These are phyloP conservation scores for Coprinopsis sp. DNA, from an alignment of 768 basidiomycete genomes.

Conservation along the genomic window DNA sequence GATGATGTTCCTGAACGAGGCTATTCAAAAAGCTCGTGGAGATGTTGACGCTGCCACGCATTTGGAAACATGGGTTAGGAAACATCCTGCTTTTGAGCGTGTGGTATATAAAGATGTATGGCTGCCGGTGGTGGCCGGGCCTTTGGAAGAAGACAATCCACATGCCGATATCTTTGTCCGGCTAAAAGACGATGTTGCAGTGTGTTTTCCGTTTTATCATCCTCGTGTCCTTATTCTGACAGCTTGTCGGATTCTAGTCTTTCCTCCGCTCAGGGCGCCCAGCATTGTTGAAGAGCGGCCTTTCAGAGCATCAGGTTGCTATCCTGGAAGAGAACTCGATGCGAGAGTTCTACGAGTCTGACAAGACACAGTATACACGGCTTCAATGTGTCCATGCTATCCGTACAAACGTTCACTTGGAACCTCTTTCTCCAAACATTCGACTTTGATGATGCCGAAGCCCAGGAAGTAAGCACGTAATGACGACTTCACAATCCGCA, in stretches of 20 bases:
- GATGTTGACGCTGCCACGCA: constrained; percentile 38
- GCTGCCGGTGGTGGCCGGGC: constrained; percentile 54
- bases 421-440: background rate
- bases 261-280: constrained; percentile 67
- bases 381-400: constrained; percentile 62
- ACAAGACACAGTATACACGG: constrained; percentile 45
- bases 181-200: constrained; percentile 63
- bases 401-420: constrained; percentile 13
- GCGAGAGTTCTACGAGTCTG: constrained; percentile 47
- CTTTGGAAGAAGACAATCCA: constrained; percentile 26
- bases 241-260: constrained; percentile 33
- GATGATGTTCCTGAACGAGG: constrained; percentile 51
- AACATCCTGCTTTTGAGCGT: constrained; percentile 55
- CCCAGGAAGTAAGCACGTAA: too few relatives aligned
- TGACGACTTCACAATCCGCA: background rate
- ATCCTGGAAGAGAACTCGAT: constrained; percentile 48
- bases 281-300: constrained; percentile 58
- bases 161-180: constrained; percentile 28
- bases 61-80: constrained; percentile 43
- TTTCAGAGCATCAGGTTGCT: constrained; percentile 53
- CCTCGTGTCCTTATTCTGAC: constrained; percentile 24
- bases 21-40: constrained; percentile 36
- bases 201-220: constrained; percentile 20
- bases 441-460: too few relatives aligned
- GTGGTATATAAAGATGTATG: constrained; percentile 55